Conservation (phyloP, 257 asterid species). For the Solanum lycopersicoides region DNA sequence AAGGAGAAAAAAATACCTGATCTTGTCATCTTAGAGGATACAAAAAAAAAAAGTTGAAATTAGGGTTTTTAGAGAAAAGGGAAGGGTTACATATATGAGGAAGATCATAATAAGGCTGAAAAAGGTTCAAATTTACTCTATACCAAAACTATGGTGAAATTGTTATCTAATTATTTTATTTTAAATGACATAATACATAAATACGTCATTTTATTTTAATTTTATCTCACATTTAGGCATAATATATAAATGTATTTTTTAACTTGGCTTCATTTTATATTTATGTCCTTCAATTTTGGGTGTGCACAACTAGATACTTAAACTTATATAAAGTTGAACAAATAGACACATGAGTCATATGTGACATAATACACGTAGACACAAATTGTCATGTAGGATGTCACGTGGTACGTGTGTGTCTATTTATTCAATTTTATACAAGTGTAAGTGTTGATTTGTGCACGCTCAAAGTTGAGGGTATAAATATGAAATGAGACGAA, state of each 20-base stretch:
- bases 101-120: neutral
- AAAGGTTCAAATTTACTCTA: neutral
- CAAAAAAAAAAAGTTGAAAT: neutral
- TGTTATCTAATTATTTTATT: neutral
- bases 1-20: neutral
- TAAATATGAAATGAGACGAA: neutral
- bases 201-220: neutral
- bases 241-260: too few species aligned
- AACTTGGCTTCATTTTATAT: rapidly evolving
- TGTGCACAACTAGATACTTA: too few species aligned
- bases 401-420: neutral
- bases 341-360: neutral
- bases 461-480: neutral
- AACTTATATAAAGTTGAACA: too few species aligned
- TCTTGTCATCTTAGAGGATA: neutral
- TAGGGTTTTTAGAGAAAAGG: neutral
- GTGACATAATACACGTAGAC: neutral
- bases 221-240: rapidly evolving
- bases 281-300: too few species aligned
- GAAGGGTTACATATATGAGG: neutral
- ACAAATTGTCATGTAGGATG: neutral
- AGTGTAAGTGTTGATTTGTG: neutral
- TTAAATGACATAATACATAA: neutral
- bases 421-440: too few species aligned
- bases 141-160: neutral